Percentiles rank a stretch among this genome's conserved stretches.
These are phyloP conservation scores for Umbelopsis sp. DNA, from an alignment of 192 early-diverging fungal species.

Conservation along the genomic window DNA sequence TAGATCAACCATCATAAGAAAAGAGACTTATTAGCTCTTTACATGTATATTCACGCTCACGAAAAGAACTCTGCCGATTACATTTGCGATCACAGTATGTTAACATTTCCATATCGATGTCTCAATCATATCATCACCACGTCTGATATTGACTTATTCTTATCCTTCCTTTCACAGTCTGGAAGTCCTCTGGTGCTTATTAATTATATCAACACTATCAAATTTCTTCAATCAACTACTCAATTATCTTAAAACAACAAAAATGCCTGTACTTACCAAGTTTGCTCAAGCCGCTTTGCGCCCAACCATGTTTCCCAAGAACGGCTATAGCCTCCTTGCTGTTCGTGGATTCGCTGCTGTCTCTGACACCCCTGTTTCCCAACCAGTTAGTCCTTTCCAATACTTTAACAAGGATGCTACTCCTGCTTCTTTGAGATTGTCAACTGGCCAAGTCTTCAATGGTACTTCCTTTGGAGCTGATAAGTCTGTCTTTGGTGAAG, in stretches of 20 bases:
- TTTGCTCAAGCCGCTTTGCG: neutral
- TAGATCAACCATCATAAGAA: neutral
- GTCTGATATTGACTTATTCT: conserved; percentile 38
- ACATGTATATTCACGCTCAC: conserved; percentile 80
- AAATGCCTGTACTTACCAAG: conserved; percentile 15
- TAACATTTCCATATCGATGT: neutral
- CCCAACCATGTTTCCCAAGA: conserved; percentile 16
- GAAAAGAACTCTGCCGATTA: conserved; percentile 91
- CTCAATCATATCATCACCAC: neutral
- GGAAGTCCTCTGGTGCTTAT: conserved; percentile 28
- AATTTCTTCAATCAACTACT: conserved; percentile 22
- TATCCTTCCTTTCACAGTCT: conserved; percentile 24
- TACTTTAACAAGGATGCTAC: conserved; percentile 27
- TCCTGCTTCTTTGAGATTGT: conserved; percentile 75
- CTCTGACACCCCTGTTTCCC: conserved; percentile 56
- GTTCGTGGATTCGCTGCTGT: conserved; percentile 53
- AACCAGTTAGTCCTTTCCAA: conserved; percentile 32
- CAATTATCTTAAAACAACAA: conserved; percentile 12
- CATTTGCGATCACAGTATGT: conserved; percentile 82
- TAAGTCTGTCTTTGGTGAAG: conserved; percentile 76
- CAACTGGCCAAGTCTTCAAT: conserved; percentile 79
- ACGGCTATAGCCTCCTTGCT: conserved; percentile 8
- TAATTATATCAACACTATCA: conserved; percentile 9
- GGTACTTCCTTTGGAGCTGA: conserved; percentile 89
- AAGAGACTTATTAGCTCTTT: conserved; percentile 20